phyloP scores from a whole-genome alignment of 208 protist species.

The Wallacemonas sp. region DNA sequence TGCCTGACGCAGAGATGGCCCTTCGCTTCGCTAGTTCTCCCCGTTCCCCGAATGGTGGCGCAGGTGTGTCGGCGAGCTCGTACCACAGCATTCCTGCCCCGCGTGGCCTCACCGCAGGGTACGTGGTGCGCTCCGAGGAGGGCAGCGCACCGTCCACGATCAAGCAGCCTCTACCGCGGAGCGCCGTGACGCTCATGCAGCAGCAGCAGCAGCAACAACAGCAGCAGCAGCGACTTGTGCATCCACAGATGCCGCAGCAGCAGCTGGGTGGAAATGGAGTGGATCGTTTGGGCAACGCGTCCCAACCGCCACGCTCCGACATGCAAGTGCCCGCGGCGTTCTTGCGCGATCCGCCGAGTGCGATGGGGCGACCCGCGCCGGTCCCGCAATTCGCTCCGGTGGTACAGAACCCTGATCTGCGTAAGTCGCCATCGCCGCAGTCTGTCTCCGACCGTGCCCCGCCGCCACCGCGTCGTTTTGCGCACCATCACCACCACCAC shows the following conservation, averaged over 20 bases:
- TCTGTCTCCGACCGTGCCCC: neutral
- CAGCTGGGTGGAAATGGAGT: too few relatives aligned
- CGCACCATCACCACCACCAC: conserved; percentile 21
- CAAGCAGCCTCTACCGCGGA: conserved; percentile 16
- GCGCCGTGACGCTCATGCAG: conserved; percentile 19
- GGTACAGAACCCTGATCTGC: neutral
- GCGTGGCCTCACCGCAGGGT: conserved; percentile 17
- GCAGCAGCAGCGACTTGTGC: conserved; percentile 6
- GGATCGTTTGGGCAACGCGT: neutral
- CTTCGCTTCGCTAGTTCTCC: neutral
- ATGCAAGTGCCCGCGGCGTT: conserved; percentile 1
- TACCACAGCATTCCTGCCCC: conserved; percentile 13
- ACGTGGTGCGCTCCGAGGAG: conserved; percentile 14
- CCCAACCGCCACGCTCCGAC: neutral
- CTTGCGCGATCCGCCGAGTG: neutral
- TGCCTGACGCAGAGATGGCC: neutral
- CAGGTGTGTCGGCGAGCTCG: neutral
- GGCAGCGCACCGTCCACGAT: neutral
- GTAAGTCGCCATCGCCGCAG: neutral
- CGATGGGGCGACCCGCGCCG: neutral
- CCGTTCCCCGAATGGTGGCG: neutral
- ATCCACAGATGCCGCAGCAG: too few relatives aligned
- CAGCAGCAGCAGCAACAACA: conserved; percentile 37
- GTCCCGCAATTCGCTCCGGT: neutral
- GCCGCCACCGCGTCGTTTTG: conserved; percentile 13